phyloP scores from a whole-genome alignment of 345 rosid genomes.

The Salix brachista region DNA sequence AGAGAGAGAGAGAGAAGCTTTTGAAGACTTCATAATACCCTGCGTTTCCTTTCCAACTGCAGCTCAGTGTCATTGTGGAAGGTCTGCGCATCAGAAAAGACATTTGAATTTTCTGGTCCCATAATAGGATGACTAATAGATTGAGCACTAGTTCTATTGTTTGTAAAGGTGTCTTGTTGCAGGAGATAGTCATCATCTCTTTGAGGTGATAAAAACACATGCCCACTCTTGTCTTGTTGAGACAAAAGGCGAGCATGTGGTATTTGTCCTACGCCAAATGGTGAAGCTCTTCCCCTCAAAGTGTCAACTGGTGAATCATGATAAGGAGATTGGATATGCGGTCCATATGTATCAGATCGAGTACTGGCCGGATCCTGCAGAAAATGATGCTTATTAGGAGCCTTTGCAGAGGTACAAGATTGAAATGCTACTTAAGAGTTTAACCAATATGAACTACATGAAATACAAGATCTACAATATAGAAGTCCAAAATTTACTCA shows the following conservation, averaged over 20 bases:
- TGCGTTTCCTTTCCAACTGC: conserved; percentile 50
- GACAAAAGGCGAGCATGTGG: conserved; percentile 53
- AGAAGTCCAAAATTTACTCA: not conserved
- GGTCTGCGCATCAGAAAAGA: conserved; percentile 38
- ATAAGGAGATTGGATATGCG: conserved; percentile 47
- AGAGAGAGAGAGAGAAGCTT: not conserved
- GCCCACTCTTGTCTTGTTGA: conserved; percentile 60
- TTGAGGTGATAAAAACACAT: conserved; percentile 44
- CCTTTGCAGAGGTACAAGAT: conserved; percentile 48
- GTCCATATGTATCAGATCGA: conserved; percentile 52
- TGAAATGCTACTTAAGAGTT: not conserved
- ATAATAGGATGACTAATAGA: conserved; percentile 28
- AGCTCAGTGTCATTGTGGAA: conserved; percentile 35
- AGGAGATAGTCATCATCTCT: conserved; percentile 46
- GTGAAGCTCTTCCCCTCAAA: conserved; percentile 46
- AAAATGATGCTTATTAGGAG: conserved; percentile 61
- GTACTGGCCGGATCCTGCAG: conserved; percentile 51
- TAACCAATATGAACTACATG: conserved; percentile 1
- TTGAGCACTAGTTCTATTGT: conserved; percentile 36
- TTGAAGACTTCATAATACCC: conserved; percentile 29
- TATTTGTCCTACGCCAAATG: conserved; percentile 48
- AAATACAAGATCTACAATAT: not conserved
- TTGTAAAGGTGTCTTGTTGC: conserved; percentile 45
- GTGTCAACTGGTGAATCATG: conserved; percentile 48
- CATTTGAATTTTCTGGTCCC: conserved; percentile 40